Evolutionary conservation across 163 green algal species (phyloP).

Genomic region (Picocystis sp.): DNA sequence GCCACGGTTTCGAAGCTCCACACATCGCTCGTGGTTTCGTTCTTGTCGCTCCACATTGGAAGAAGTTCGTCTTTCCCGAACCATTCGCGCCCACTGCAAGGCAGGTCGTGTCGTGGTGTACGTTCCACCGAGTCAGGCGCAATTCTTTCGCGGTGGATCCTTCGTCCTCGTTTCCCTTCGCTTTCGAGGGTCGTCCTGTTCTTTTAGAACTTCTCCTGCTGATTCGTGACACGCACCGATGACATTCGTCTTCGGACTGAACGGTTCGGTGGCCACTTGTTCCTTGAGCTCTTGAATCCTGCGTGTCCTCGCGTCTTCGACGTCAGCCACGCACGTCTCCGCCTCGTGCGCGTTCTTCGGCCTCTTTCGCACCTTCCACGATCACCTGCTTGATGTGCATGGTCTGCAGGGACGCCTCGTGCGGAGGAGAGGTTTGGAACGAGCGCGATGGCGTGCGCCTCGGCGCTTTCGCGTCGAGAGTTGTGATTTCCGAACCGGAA

Average conservation of each 20-base stretch:
- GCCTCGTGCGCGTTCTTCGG: background rate
- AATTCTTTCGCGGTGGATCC: background rate
- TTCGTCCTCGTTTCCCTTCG: background rate
- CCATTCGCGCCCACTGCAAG: slow-evolving; percentile 82
- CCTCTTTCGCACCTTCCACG: background rate
- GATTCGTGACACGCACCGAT: slow-evolving; percentile 35
- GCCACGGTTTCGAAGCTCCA: background rate
- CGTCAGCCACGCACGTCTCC: background rate
- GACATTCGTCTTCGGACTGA: slow-evolving; percentile 71
- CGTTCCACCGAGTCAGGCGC: background rate
- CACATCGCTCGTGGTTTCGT: background rate
- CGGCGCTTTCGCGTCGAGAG: too few relatives aligned
- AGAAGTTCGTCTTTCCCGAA: slow-evolving; percentile 97
- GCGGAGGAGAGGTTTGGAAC: too few relatives aligned
- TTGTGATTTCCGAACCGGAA: too few relatives aligned
- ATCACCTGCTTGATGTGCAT: slow-evolving; percentile 41
- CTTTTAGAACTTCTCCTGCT: background rate
- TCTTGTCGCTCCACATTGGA: slow-evolving; percentile 55
- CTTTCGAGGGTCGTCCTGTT: background rate
- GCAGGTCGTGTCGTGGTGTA: background rate
- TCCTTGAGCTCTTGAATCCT: slow-evolving; percentile 96
- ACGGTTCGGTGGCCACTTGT: slow-evolving; percentile 62
- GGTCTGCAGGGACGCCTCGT: too few relatives aligned
- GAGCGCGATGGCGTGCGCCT: too few relatives aligned
- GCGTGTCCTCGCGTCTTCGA: background rate